Evolutionary conservation across 352 stramenopile species (phyloP), one percentile per base, ranked within the genome.

Genomic region (Phytophthora capsici): DNA sequence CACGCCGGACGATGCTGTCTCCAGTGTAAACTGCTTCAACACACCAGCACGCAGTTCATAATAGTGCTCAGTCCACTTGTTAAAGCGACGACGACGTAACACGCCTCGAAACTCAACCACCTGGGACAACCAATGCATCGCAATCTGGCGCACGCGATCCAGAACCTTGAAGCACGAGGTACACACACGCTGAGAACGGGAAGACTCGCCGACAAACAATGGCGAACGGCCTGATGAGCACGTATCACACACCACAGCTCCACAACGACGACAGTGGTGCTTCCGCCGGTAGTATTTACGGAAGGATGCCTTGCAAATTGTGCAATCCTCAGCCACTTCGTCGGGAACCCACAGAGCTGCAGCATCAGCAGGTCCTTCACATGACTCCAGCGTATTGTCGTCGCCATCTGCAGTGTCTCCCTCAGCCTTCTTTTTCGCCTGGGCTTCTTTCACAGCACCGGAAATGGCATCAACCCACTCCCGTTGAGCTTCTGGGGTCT

Each of bases 11-110:
- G 66, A 36, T 14, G 71, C 66, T 17, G 80, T 89, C 9, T 82
- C 66, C 4, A 91, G n/a, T 16, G 78, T 88, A 47, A 89, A 95
- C 57, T 95, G 88, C 57, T 89, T 91, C 14, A 95, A 49, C 4
- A 93, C 73, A 9, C 85, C 85, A 7, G 78, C 77, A 17, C 87
- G 84, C 43, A 95, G 77, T 28, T 94, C 88, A 32, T 80, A 95
- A 48, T 91, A 94, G 57, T 92, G 80, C 49, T 95, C 88, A 10
- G 49, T 84, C 85, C 88, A 95, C 75, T 93, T 93, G 71, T 89
- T 82, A 45, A 71, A 78, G 0, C 83, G 75, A 58, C 89, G 86
- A 60, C 86, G 86, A 9, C 86, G 84, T 7, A 95, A 61, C 1
- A 92, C 70, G 8, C 81, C 85, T 9, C 80, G 77, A 52, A 89